phyloP scores from a whole-genome alignment of 495 filamentous ascomycete genomes.

The Lepraria neglecta region DNA sequence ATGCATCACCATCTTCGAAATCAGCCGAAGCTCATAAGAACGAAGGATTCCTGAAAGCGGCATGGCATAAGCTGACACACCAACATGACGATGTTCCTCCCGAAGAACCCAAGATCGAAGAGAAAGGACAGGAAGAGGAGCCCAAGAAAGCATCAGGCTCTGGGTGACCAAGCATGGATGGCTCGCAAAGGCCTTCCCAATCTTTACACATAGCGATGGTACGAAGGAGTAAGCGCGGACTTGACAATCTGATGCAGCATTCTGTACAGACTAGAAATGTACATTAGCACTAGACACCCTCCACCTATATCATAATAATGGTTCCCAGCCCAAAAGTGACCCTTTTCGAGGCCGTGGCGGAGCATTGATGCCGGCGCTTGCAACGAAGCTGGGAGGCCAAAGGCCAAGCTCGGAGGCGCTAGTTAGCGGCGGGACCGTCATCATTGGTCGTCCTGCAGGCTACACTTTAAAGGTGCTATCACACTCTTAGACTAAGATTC shows the following conservation, averaged over 20 bases:
- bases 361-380: background rate
- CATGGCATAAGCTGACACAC: slow-evolving; percentile 83
- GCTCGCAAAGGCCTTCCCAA: slow-evolving; percentile 27
- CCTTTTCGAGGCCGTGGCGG: background rate
- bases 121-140: slow-evolving; percentile 41
- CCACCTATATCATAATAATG: background rate
- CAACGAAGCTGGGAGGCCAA: background rate
- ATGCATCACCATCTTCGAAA: slow-evolving; percentile 17
- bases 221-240: slow-evolving; percentile 33
- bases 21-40: slow-evolving; percentile 52
- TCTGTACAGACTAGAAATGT: slow-evolving; percentile 5
- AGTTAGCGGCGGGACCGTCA: slow-evolving; percentile 12
- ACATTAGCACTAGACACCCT: slow-evolving; percentile 10
- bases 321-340: background rate
- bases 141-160: slow-evolving; percentile 57
- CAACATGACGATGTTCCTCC: slow-evolving; percentile 51
- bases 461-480: slow-evolving; percentile 2
- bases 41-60: slow-evolving; percentile 79
- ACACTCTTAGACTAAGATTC: background rate
- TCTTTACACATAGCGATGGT: slow-evolving; percentile 42
- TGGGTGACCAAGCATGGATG: slow-evolving; percentile 30
- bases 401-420: background rate
- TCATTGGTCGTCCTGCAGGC: slow-evolving; percentile 8
- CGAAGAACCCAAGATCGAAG: slow-evolving; percentile 34
- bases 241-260: background rate